These are phyloP conservation scores for Immersiporthe knoxdaviesiana DNA, from an alignment of 2,329 filamentous ascomycete genomes.

Conservation along the genomic window DNA sequence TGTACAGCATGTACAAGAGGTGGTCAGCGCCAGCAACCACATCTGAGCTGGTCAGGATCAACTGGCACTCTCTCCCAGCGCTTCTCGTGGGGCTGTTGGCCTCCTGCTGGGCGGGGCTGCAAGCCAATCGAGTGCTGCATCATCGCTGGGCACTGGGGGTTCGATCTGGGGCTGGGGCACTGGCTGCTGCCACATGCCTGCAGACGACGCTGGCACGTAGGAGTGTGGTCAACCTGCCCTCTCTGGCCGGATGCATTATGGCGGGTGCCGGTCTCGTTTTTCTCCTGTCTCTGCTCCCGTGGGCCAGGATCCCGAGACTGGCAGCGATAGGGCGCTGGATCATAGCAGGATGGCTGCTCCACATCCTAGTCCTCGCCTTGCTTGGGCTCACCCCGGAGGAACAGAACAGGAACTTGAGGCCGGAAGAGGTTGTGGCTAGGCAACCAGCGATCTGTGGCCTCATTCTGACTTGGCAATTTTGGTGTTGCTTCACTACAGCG, in stretches of 20 bases:
- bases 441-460: constrained; percentile 21
- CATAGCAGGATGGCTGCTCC: constrained; percentile 1
- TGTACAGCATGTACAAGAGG: constrained; percentile 13
- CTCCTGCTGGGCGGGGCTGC: neutral
- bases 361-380: neutral
- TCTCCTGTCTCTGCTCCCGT: neutral
- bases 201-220: neutral
- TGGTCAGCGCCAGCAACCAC: neutral
- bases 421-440: constrained; percentile 10
- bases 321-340: neutral
- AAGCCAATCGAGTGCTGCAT: neutral
- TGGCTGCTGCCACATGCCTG: neutral
- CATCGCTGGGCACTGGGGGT: neutral
- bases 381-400: constrained; percentile 5
- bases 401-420: constrained; percentile 14
- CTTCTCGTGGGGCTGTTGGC: neutral
- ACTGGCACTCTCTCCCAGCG: neutral
- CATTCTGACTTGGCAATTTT: constrained; percentile 26
- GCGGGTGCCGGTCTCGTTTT: neutral
- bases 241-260: neutral
- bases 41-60: constrained; percentile 2
- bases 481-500: constrained; percentile 9
- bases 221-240: neutral
- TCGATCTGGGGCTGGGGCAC: neutral
- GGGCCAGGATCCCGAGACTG: neutral